Evolutionary conservation across 164 flowering plant genomes (phyloP).

Genomic region (Vitis rupestris): DNA sequence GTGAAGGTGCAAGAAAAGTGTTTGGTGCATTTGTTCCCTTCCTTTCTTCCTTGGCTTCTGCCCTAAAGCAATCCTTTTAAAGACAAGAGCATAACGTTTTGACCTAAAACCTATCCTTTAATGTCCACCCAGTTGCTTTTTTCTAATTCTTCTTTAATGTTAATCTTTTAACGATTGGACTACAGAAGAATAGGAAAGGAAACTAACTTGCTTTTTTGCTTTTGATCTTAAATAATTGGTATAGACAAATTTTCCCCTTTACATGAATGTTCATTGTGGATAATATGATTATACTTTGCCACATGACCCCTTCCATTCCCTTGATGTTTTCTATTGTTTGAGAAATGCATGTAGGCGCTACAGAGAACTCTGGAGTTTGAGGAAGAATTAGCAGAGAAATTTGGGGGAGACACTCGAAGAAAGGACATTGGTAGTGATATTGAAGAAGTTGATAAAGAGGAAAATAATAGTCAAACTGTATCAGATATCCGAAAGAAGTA

Average conservation of each 20-base stretch:
- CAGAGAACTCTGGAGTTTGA: constrained; percentile 95
- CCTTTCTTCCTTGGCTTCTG: background rate
- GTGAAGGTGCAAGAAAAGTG: background rate
- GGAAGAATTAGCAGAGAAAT: constrained; percentile 92
- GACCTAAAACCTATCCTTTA: too few species aligned
- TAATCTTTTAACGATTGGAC: too few species aligned
- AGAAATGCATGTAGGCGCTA: constrained; percentile 54
- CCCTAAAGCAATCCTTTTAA: too few species aligned
- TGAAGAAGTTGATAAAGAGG: constrained; percentile 62
- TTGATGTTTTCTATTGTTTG: constrained; percentile 8
- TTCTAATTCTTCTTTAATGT: too few species aligned
- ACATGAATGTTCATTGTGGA: background rate
- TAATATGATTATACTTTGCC: background rate
- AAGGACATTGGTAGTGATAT: constrained; percentile 48
- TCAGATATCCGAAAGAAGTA: constrained; percentile 91
- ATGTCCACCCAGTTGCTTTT: too few species aligned
- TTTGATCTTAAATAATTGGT: too few species aligned
- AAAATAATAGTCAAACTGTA: constrained; percentile 51
- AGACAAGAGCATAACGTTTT: too few species aligned
- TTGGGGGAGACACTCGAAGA: constrained; percentile 70
- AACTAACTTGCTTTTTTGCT: too few species aligned
- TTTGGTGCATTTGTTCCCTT: background rate
- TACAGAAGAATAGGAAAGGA: too few species aligned
- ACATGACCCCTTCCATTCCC: background rate
- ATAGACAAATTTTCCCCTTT: too few species aligned